Evolutionary conservation across 1,284 basidiomycete species (phyloP), one percentile per base, ranked within the genome.

Genomic region (Sanguinoderma infundibulare): DNA sequence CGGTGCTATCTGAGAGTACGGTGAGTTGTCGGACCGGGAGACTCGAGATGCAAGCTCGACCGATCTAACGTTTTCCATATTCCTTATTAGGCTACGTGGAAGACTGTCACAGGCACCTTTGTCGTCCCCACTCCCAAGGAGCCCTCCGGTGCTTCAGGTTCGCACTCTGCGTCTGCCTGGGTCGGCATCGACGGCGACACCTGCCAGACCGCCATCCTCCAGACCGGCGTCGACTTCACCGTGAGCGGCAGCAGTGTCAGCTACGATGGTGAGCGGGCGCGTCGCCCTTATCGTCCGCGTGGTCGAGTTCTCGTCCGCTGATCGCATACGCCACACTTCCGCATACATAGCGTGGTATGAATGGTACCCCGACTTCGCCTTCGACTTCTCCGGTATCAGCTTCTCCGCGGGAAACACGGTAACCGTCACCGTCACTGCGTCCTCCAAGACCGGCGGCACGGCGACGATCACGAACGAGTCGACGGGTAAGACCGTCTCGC

Each of bases 351-450:
- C 74, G 24, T 78, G 77, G 77, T 77, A 73, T 64, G 76, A 78
- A 62, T 78, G 75, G 72, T 78, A 70, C 70, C 76, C 77, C 34
- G 76, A 70, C 64, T 73, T 64, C 66, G 73, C 75, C 15, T 61
- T 68, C 58, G 73, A 75, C 67, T 77, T 77, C 68, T 62, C 61
- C 15, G 76, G 73, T 58, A 75, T 78, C 67, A 57, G 60, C 53
- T 56, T 73, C 66, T 62, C 56, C 53, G 60, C 71, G 2, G 74
- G 76, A 47, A 69, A 78, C 68, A 61, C 65, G 5, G 67, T 77
- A 56, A 72, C 62, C 22, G 65, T 72, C 42, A 72, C 72, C 36
- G 71, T 74, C 24, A 72, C 70, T 49, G 72, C 75, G 24, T 55
- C 73, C 22, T 69, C 62, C 42, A 65, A 62, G 20, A 74, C 65